Conservation (phyloP, 1,139 yeast genomes). For the Candida frijolesensis region DNA sequence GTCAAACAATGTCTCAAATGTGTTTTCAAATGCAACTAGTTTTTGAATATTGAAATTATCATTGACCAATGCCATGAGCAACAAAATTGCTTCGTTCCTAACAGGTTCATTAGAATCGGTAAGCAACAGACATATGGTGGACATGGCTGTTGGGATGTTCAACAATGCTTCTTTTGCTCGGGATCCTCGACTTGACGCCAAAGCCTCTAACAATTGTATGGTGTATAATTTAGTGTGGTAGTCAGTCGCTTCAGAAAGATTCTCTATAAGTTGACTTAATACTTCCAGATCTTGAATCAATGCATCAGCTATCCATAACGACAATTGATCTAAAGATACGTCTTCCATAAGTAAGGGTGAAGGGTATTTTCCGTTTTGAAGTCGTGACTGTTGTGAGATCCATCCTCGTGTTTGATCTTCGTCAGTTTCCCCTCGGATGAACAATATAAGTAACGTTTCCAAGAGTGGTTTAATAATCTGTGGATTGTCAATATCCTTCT, state of each 20-base stretch:
- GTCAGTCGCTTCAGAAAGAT: constrained; percentile 55
- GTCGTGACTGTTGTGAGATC: constrained; percentile 75
- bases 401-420: constrained; percentile 64
- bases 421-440: constrained; percentile 65
- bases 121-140: constrained; percentile 69
- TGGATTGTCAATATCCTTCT: constrained; percentile 66
- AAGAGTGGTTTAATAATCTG: constrained; percentile 80
- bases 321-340: constrained; percentile 75
- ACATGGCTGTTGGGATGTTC: constrained; percentile 75
- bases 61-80: constrained; percentile 81
- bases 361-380: constrained; percentile 81
- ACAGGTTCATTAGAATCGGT: constrained; percentile 85
- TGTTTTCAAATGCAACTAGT: constrained; percentile 90
- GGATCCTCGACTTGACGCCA: constrained; percentile 73
- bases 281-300: constrained; percentile 70
- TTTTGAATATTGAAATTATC: constrained; percentile 88
- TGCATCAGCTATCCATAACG: constrained; percentile 95
- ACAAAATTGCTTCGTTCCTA: constrained; percentile 80
- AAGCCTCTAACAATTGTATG: constrained; percentile 80
- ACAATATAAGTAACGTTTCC: constrained; percentile 81
- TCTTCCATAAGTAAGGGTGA: constrained; percentile 71
- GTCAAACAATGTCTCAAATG: constrained; percentile 77
- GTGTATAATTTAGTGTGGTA: constrained; percentile 81
- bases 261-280: constrained; percentile 57
- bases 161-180: constrained; percentile 77